Base-by-base conservation (phyloP, 805 yeast species). In the Yamadazyma phyllophila region DNA sequence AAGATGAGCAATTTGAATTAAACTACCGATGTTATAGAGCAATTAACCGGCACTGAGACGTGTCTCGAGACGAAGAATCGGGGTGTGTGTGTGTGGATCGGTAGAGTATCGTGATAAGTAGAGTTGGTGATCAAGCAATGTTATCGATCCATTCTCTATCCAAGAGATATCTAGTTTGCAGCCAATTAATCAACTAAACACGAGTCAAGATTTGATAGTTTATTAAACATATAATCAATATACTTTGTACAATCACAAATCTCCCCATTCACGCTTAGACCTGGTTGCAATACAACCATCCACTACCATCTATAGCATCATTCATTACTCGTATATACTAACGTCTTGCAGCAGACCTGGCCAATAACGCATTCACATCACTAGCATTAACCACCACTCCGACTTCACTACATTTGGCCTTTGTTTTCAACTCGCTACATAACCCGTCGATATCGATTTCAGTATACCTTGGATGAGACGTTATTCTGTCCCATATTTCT, bases 401-500 rank as follows among this genome's bases (percentile, higher is more conserved):
- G 45, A 76, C 71, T 60, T 92, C 97, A 11, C 96, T 85, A 71
- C 99, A 94, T 67, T 89, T 90, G 9, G 98, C 99, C 76, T 92
- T 94, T 32, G 83, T 67, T 66, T 92, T 87, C 61, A 94, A 76
- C 68, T 94, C 99, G 36, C 70, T 62, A 75, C 99, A 94, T 62
- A 94, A 76, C 2, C 96, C 95, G 61, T 92, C 97, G 53, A 94
- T 91, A 64, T 94, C 99, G 43, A 94, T 74, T 48, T 91, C 97
- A 4, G 94, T 82, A 65, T 91, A 94, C 61, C 85, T 81, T 29
- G 99, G 98, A 73, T 94, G 98, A 16, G 94, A 67, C 1, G 97
- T 87, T 32, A 94, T 85, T 59, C 98, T 78, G 65, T 92, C 98
- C 99, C 99, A 94, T 12, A 92, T 85, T 55, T 90, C 97, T 0